Evolutionary conservation across 371 early-diverging fungal genomes (phyloP).

Genomic region (Mortierella sp.): DNA sequence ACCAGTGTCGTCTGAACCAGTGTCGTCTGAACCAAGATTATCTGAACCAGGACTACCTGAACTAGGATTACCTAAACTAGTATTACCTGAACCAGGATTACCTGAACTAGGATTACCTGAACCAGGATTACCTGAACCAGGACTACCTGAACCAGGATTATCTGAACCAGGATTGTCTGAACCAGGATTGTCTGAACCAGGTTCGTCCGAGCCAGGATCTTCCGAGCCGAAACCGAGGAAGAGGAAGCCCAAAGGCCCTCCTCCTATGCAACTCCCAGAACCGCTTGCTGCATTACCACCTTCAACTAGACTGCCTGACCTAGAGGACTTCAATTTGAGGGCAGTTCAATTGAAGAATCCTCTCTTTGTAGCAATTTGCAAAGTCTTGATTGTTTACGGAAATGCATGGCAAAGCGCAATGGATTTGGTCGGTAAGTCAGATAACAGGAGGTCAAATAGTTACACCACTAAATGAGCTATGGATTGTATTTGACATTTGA

Average conservation of each 20-base stretch:
- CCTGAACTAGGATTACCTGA: not conserved
- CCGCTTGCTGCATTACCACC: constrained; percentile 35
- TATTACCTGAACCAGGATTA: not conserved
- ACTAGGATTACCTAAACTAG: too few relatives aligned
- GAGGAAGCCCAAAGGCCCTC: constrained; percentile 6
- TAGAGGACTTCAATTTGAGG: constrained; percentile 41
- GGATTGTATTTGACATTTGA: not conserved
- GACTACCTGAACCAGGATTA: not conserved
- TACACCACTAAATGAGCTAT: not conserved
- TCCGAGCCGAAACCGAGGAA: constrained; percentile 9
- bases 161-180: not conserved
- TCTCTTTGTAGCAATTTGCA: constrained; percentile 48
- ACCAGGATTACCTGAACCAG: not conserved
- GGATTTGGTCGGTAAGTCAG: constrained; percentile 48
- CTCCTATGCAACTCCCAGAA: constrained; percentile 21
- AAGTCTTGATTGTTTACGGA: constrained; percentile 47
- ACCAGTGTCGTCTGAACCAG: not conserved
- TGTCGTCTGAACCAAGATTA: not conserved
- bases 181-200: not conserved
- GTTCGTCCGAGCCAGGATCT: not conserved
- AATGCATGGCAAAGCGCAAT: constrained; percentile 56
- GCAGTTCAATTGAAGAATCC: constrained; percentile 49
- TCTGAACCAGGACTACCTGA: not conserved
- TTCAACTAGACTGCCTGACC: constrained; percentile 37
- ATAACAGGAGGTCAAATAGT: not conserved